phyloP scores from a whole-genome alignment of 2,329 filamentous ascomycete genomes.

The Cadophora gregata region DNA sequence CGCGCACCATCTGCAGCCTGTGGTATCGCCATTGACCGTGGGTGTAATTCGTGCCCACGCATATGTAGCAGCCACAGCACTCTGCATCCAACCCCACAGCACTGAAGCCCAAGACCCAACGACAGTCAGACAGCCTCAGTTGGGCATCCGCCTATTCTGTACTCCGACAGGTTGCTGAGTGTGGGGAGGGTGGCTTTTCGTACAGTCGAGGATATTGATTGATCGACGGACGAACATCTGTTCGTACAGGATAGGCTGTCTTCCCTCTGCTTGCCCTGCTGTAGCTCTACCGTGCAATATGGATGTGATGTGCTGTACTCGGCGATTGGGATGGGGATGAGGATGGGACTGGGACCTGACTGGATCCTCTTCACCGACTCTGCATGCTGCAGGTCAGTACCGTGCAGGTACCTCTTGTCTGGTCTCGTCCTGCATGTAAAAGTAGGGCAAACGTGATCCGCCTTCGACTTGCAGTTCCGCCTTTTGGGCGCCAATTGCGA shows the following conservation, averaged over 20 bases:
- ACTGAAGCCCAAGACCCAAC: slow-evolving; percentile 24
- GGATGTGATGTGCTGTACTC: slow-evolving; percentile 22
- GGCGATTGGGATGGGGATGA: slow-evolving; percentile 25
- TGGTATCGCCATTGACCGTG: slow-evolving; percentile 31
- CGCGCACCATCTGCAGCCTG: slow-evolving; percentile 25
- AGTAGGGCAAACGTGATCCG: slow-evolving; percentile 21
- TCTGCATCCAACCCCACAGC: background rate
- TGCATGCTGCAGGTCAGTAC: slow-evolving; percentile 18
- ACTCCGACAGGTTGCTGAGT: slow-evolving; percentile 4
- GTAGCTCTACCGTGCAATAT: background rate
- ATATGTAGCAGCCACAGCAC: slow-evolving; percentile 2
- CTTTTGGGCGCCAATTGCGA: slow-evolving; percentile 14
- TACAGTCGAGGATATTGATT: background rate
- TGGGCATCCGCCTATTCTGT: background rate
- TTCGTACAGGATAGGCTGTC: slow-evolving; percentile 32
- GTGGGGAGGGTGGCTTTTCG: slow-evolving; percentile 11
- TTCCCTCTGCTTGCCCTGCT: background rate
- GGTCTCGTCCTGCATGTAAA: slow-evolving; percentile 21
- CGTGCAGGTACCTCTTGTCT: slow-evolving; percentile 21
- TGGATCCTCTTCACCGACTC: slow-evolving; percentile 23
- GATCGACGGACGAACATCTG: slow-evolving; percentile 34
- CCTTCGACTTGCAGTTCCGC: background rate
- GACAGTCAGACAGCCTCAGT: slow-evolving; percentile 25
- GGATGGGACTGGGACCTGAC: no score
- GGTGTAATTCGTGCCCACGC: background rate